Evolutionary conservation across 192 early-diverging fungal genomes (phyloP).

Genomic region (Gaertneriomyces sp.): DNA sequence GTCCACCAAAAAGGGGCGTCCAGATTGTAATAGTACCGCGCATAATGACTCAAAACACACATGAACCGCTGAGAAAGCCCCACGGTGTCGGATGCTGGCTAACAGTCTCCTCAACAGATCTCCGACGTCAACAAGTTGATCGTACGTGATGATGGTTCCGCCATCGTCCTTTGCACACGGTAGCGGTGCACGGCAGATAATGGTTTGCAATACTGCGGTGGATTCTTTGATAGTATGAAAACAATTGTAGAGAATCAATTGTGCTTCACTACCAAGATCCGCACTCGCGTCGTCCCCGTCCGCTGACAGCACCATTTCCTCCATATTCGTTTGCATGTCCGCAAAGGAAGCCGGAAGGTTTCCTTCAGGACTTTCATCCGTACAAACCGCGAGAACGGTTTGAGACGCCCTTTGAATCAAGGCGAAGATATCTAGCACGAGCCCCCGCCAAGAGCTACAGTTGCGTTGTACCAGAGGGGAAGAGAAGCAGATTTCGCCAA

Average conservation of each 20-base stretch:
- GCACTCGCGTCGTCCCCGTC: conserved; percentile 22
- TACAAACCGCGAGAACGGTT: conserved; percentile 32
- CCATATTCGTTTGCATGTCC: conserved; percentile 49
- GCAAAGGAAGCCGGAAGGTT: conserved; percentile 78
- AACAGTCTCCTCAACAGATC: conserved; percentile 49
- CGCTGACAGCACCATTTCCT: conserved; percentile 39
- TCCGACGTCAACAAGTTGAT: conserved; percentile 40
- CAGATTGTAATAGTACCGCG: conserved; percentile 60
- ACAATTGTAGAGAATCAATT: conserved; percentile 84
- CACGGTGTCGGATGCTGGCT: conserved; percentile 82
- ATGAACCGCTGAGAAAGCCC: conserved; percentile 87
- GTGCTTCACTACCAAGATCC: conserved; percentile 64
- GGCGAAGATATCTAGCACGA: conserved; percentile 10
- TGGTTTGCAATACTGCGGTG: conserved; percentile 47
- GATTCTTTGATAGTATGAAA: conserved; percentile 92
- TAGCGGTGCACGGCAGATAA: conserved; percentile 47
- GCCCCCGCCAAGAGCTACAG: conserved; percentile 11
- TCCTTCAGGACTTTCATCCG: conserved; percentile 62
- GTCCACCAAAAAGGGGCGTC: conserved; percentile 44
- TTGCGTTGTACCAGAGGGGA: not conserved
- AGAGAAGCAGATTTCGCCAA: conserved; percentile 22
- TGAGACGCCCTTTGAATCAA: conserved; percentile 26
- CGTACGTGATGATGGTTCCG: conserved; percentile 15
- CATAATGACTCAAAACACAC: conserved; percentile 72
- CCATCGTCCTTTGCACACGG: conserved; percentile 17